A percentile compares a stretch with the other conserved stretches of the same genome.
These are phyloP conservation scores for Solanum lignicaule DNA, from an alignment of 257 asterid genomes.

Conservation along the genomic window DNA sequence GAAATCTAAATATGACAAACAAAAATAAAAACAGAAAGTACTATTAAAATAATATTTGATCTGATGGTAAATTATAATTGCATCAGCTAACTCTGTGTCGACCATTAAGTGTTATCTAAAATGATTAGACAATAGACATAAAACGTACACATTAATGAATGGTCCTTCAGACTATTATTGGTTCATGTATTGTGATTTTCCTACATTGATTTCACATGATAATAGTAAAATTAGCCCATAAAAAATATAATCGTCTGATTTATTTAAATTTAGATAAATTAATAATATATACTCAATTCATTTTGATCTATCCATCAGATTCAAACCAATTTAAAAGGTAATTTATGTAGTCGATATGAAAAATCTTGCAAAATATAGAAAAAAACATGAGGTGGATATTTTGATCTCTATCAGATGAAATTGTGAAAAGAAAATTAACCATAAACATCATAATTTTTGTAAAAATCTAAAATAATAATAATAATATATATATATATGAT, in stretches of 20 bases:
- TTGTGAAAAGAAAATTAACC: no score
- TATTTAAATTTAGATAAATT: neutral
- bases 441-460: no score
- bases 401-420: neutral
- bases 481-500: no score
- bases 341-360: neutral
- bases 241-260: accelerated
- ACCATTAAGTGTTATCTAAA: neutral
- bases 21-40: neutral
- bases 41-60: neutral
- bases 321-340: neutral
- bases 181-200: neutral
- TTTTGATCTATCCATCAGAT: neutral
- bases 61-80: neutral
- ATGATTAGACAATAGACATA: neutral
- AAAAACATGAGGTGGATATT: neutral
- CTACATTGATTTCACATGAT: neutral
- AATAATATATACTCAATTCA: neutral
- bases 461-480: no score
- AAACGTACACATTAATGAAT: neutral
- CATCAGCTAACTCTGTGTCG: neutral
- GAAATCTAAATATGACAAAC: no score
- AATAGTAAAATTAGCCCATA: neutral
- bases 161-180: neutral
- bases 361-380: neutral